Conservation (phyloP, 768 basidiomycete species). For the Pulveroboletus ravenelii region DNA sequence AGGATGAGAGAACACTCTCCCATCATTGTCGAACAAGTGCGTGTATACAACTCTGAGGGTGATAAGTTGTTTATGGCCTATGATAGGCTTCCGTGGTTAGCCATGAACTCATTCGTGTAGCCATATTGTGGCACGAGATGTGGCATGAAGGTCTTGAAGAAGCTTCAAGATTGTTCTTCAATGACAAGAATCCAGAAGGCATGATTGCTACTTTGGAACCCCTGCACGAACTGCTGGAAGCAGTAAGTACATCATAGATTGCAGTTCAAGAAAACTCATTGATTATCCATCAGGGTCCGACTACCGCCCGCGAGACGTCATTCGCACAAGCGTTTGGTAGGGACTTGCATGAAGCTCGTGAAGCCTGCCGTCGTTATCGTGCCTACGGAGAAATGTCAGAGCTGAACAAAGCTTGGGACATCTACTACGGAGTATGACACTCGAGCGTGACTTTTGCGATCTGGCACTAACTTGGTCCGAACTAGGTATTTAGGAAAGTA, state of each 20-base stretch:
- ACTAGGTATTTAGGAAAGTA: constrained; percentile 90
- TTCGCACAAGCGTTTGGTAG: constrained; percentile 92
- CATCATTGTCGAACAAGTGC: constrained; percentile 79
- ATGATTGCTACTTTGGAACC: constrained; percentile 95
- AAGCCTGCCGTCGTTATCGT: constrained; percentile 83
- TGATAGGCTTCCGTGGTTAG: constrained; percentile 78
- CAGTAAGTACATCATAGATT: constrained; percentile 41
- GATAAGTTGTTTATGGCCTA: not conserved
- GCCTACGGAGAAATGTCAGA: constrained; percentile 83
- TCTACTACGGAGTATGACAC: constrained; percentile 80
- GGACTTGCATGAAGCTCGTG: constrained; percentile 88
- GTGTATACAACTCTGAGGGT: constrained; percentile 6
- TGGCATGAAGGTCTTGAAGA: constrained; percentile 99
- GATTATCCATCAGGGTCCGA: constrained; percentile 62
- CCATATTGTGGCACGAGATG: constrained; percentile 97
- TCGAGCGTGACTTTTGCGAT: not conserved
- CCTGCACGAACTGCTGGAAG: constrained; percentile 87
- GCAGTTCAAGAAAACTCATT: not conserved
- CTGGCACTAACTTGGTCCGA: not conserved
- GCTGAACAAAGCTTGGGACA: constrained; percentile 97
- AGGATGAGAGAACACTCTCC: constrained; percentile 91
- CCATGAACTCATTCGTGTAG: constrained; percentile 92
- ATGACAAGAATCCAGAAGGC: constrained; percentile 92
- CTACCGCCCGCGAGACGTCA: constrained; percentile 90
- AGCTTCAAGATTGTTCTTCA: constrained; percentile 93